phyloP scores from a whole-genome alignment of 352 stramenopile genomes.

The Phytophthora pini region DNA sequence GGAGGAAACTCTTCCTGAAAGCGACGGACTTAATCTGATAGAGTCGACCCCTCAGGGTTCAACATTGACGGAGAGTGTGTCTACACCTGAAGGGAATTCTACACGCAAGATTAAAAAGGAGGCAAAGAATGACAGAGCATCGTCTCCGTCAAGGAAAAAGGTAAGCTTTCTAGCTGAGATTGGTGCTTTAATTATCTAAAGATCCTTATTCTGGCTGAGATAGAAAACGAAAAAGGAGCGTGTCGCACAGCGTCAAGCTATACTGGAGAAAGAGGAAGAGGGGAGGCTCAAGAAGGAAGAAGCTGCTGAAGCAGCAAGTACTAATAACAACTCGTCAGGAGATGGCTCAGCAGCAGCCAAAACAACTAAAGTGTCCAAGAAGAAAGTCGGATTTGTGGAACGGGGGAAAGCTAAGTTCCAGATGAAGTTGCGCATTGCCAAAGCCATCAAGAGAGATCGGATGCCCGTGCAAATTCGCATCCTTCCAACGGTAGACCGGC shows the following conservation, averaged over 20 bases:
- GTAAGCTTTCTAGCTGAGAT: slow-evolving; percentile 8
- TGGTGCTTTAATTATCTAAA: background rate
- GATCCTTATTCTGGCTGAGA: background rate
- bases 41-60: slow-evolving; percentile 1
- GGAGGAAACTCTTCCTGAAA: slow-evolving; percentile 7
- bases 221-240: slow-evolving; percentile 64
- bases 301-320: background rate
- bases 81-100: slow-evolving; percentile 7
- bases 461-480: slow-evolving; percentile 77
- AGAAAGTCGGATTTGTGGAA: slow-evolving; percentile 53
- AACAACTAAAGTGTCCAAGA: slow-evolving; percentile 1
- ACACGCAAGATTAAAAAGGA: slow-evolving; percentile 15
- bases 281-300: slow-evolving; percentile 15
- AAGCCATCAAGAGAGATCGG: slow-evolving; percentile 58
- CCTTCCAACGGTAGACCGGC: slow-evolving; percentile 47
- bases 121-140: slow-evolving; percentile 8
- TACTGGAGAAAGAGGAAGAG: slow-evolving; percentile 70
- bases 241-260: slow-evolving; percentile 54
- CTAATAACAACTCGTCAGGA: background rate
- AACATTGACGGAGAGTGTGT: background rate
- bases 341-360: slow-evolving; percentile 6
- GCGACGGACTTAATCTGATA: background rate
- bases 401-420: slow-evolving; percentile 63
- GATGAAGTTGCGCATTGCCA: slow-evolving; percentile 58
- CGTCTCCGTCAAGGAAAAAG: slow-evolving; percentile 27